Evolutionary conservation across 768 basidiomycete species (phyloP).

Genomic region (Russula earlei): DNA sequence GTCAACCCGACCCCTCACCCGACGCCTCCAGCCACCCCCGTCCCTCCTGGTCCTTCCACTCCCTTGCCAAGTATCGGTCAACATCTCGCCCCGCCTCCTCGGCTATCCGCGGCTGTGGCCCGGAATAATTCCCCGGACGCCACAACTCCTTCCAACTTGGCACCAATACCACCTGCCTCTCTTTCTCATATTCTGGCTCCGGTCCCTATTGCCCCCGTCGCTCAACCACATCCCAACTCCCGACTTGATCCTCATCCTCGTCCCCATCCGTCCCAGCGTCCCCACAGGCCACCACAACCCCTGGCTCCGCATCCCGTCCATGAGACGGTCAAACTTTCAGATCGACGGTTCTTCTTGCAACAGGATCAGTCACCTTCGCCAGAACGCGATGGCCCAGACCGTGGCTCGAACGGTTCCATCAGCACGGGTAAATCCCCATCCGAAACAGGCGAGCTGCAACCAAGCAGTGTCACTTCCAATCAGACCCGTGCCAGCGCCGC

Average conservation of each 20-base stretch:
- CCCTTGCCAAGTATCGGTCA: slow-evolving; percentile 24
- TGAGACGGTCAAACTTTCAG: slow-evolving; percentile 29
- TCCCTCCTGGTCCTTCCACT: slow-evolving; percentile 22
- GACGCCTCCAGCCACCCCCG: slow-evolving; percentile 67
- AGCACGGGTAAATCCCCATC: slow-evolving; percentile 25
- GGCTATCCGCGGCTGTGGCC: slow-evolving; percentile 18
- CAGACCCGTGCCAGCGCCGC: slow-evolving; percentile 25
- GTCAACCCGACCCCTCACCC: slow-evolving; percentile 72
- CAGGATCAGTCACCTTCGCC: slow-evolving; percentile 34
- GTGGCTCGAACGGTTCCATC: slow-evolving; percentile 25
- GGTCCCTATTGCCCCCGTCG: slow-evolving; percentile 20
- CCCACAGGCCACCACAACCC: neutral
- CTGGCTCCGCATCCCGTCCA: slow-evolving; percentile 19
- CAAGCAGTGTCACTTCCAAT: slow-evolving; percentile 31
- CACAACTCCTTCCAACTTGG: slow-evolving; percentile 15
- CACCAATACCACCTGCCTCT: slow-evolving; percentile 27
- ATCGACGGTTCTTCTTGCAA: slow-evolving; percentile 38
- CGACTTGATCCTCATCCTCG: neutral
- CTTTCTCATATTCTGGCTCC: slow-evolving; percentile 34
- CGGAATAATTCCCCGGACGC: slow-evolving; percentile 9
- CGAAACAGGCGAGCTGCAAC: slow-evolving; percentile 27
- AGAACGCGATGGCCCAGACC: slow-evolving; percentile 25
- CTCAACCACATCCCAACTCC: neutral
- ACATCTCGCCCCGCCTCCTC: slow-evolving; percentile 25
- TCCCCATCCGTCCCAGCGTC: neutral